Evolutionary conservation across 371 early-diverging fungal genomes (phyloP).

Genomic region (Nematocida minor): DNA sequence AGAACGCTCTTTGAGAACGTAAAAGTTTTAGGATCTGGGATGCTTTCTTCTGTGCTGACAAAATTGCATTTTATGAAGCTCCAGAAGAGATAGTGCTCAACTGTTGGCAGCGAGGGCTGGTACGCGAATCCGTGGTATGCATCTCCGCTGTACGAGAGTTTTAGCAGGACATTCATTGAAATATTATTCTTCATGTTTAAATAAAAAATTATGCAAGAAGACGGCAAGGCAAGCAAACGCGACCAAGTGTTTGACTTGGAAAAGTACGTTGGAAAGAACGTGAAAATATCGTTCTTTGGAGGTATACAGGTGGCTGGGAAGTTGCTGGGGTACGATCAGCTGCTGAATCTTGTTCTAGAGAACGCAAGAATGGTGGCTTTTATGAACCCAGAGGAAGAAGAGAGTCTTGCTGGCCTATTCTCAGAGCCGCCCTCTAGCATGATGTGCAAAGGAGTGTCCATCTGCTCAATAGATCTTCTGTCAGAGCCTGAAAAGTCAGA

Average conservation of each 20-base stretch:
- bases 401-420: background rate
- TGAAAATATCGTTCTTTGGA: constrained; percentile 43
- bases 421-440: background rate
- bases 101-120: constrained; percentile 37
- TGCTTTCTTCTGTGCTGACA: background rate
- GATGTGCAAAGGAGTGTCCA: constrained; percentile 42
- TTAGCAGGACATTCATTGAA: constrained; percentile 32
- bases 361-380: constrained; percentile 7
- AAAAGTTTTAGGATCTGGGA: background rate
- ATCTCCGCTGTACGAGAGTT: constrained; percentile 38
- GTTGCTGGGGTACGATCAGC: constrained; percentile 37
- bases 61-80: constrained; percentile 4
- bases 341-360: constrained; percentile 44
- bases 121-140: constrained; percentile 46
- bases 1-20: background rate
- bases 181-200: background rate
- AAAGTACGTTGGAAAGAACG: constrained; percentile 19
- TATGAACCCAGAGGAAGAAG: background rate
- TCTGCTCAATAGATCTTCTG: constrained; percentile 39
- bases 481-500: background rate
- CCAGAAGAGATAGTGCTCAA: constrained; percentile 25
- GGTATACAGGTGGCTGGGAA: constrained; percentile 24
- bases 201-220: constrained; percentile 48
- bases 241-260: constrained; percentile 49
- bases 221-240: constrained; percentile 25